Evolutionary conservation across 257 asterid species (phyloP), one percentile per base, ranked within the genome.

Genomic region (Gardenia jasminoides): DNA sequence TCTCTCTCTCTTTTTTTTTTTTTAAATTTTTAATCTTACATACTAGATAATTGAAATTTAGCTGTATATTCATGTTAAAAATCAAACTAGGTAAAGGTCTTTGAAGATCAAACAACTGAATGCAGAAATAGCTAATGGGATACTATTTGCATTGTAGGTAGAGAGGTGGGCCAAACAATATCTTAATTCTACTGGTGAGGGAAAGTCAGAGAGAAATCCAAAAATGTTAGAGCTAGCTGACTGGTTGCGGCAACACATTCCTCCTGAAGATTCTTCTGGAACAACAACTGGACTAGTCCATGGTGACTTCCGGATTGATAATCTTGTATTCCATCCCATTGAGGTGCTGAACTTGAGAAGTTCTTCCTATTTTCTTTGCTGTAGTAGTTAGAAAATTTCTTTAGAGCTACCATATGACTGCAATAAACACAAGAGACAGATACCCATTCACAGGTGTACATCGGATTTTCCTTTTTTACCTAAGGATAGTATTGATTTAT

Each of bases 131-230:
- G 71, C 73, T 74, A 83, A 83, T 74, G 36, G 12, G 19, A 41
- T 80, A 26, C 52, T 36, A 73, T 54, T 64, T 86, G 73, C 79
- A 83, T 22, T 73, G 72, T 81, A 96, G 99, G 95, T 96, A 50
- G 99, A 93, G 87, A 93, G 97, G 83, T 96, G 98, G 98, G 92
- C 94, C 84, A 89, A 88, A 83, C 99, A 96, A 81, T 96, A 96
- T 88, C 79, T 96, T 61, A 87, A 83, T 75, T 92, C 97, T 62
- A 93, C 99, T 0, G 94, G 97, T n/a, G 91, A 83, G 85, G 97
- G 97, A 43, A 91, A 92, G 87, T 93, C 98, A 43, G 78, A 78
- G 79, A 90, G 98, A 85, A 96, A 93, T 69, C 96, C 96, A 10
- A 90, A 90, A 86, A 93, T 93, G 98, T 82, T 96, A 74, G 93